A percentile compares a stretch with the other conserved stretches of the same genome.
phyloP scores from a whole-genome alignment of 257 asterid genomes.

The Perilla frutescens region DNA sequence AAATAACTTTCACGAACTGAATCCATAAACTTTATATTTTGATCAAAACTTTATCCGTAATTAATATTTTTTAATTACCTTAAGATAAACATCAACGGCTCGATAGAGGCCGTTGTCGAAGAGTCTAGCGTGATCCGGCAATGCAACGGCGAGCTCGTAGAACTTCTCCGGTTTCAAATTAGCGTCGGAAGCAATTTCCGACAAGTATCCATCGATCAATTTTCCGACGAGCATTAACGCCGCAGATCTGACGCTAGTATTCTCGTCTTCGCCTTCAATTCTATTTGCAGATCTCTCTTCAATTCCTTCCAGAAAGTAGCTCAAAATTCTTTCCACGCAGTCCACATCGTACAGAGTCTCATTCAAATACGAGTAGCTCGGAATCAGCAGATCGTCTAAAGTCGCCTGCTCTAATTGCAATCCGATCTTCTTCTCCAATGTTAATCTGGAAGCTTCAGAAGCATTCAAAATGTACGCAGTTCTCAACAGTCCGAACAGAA shows the following conservation, averaged over 20 bases:
- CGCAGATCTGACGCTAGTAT: slow-evolving; percentile 52
- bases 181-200: slow-evolving; percentile 96
- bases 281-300: slow-evolving; percentile 53
- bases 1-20: neutral
- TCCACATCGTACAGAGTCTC: slow-evolving; percentile 94
- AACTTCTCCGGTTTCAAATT: slow-evolving; percentile 81
- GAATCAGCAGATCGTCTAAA: slow-evolving; percentile 85
- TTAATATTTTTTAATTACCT: slow-evolving; percentile 47
- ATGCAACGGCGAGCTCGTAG: slow-evolving; percentile 68
- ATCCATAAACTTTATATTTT: neutral
- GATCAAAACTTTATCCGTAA: neutral
- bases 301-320: slow-evolving; percentile 56
- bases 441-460: slow-evolving; percentile 63
- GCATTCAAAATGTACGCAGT: slow-evolving; percentile 78
- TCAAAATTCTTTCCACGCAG: slow-evolving; percentile 84
- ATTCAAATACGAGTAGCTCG: slow-evolving; percentile 91
- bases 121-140: slow-evolving; percentile 86
- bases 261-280: slow-evolving; percentile 50
- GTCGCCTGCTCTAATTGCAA: slow-evolving; percentile 82
- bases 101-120: slow-evolving; percentile 96
- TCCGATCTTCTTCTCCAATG: slow-evolving; percentile 89
- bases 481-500: slow-evolving; percentile 77
- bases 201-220: slow-evolving; percentile 91
- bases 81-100: slow-evolving; percentile 97
- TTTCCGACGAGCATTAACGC: slow-evolving; percentile 82